Conservation (phyloP, 2,329 filamentous ascomycete genomes). For the Macrophomina phaseolina region DNA sequence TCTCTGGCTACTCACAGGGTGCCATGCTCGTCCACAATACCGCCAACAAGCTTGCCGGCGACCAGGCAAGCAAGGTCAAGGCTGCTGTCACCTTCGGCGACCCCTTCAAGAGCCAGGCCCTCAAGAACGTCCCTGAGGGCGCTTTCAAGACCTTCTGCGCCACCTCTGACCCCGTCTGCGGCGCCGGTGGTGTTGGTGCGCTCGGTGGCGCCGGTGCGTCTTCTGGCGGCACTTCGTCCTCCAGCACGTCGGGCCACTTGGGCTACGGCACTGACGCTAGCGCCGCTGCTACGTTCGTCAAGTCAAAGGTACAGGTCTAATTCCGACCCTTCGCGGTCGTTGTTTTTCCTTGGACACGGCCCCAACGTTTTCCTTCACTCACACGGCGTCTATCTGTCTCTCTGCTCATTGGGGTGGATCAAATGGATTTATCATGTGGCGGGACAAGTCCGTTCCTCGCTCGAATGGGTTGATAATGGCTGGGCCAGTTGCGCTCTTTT, state of each 20-base stretch:
- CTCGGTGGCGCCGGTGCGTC: slow-evolving; percentile 36
- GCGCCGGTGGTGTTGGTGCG: slow-evolving; percentile 20
- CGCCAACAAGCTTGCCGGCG: slow-evolving; percentile 5
- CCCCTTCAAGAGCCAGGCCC: slow-evolving; percentile 38
- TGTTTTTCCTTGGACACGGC: not conserved
- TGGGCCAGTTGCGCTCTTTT: not conserved
- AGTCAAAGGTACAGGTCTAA: slow-evolving; percentile 12
- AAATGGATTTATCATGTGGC: not conserved
- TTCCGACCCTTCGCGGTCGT: not conserved
- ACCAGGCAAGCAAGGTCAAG: slow-evolving; percentile 29
- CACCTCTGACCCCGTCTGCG: slow-evolving; percentile 37
- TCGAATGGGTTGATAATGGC: not conserved
- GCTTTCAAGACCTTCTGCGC: slow-evolving; percentile 33
- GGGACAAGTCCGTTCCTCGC: not conserved
- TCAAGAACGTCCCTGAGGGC: slow-evolving; percentile 35
- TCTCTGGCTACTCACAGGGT: slow-evolving; percentile 52
- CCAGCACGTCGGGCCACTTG: slow-evolving; percentile 36
- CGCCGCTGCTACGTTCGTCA: slow-evolving; percentile 37
- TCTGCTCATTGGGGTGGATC: not conserved
- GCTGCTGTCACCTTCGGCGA: slow-evolving; percentile 46
- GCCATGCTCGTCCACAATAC: slow-evolving; percentile 41
- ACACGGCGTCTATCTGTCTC: not conserved
- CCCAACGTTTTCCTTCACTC: not conserved
- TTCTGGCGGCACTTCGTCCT: not conserved
- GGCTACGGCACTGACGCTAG: slow-evolving; percentile 39